Conservation (phyloP, 2,329 filamentous ascomycete genomes). For the Colletotrichum higginsianum region DNA sequence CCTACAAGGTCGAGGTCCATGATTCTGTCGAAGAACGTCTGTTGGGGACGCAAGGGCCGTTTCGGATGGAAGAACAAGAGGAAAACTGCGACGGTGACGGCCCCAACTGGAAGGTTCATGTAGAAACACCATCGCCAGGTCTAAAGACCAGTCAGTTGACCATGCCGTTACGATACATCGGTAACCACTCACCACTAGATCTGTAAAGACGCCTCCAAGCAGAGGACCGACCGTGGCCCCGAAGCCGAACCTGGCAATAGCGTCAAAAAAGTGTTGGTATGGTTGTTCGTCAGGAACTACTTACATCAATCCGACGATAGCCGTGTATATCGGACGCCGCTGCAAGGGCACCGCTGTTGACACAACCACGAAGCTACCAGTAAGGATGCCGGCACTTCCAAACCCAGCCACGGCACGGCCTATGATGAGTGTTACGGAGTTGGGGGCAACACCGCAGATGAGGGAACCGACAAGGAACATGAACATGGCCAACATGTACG, state of each 20-base stretch:
- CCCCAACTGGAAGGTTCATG: slow-evolving; percentile 48
- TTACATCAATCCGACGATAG: slow-evolving; percentile 52
- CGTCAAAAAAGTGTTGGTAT: neutral
- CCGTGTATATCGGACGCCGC: slow-evolving; percentile 51
- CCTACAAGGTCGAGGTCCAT: slow-evolving; percentile 56
- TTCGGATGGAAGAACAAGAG: slow-evolving; percentile 47
- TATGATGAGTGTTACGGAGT: slow-evolving; percentile 30
- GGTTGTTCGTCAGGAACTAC: slow-evolving; percentile 12
- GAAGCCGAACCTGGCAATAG: slow-evolving; percentile 50
- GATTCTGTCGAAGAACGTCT: slow-evolving; percentile 45
- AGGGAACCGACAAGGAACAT: slow-evolving; percentile 33
- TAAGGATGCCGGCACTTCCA: slow-evolving; percentile 47
- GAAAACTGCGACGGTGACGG: slow-evolving; percentile 48
- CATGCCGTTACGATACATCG: no score
- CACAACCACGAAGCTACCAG: slow-evolving; percentile 54
- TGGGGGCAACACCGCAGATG: slow-evolving; percentile 35
- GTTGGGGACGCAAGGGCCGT: slow-evolving; percentile 46
- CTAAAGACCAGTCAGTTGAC: slow-evolving; percentile 42
- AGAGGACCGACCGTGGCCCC: slow-evolving; percentile 53
- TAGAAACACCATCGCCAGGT: slow-evolving; percentile 44
- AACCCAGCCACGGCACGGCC: slow-evolving; percentile 40
- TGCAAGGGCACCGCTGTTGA: slow-evolving; percentile 50
- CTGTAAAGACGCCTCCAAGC: slow-evolving; percentile 55
- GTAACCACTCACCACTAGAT: slow-evolving; percentile 49
- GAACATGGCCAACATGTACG: slow-evolving; percentile 42